phyloP scores from a whole-genome alignment of 2,329 filamentous ascomycete species.

The Botryosphaeria dothidea region DNA sequence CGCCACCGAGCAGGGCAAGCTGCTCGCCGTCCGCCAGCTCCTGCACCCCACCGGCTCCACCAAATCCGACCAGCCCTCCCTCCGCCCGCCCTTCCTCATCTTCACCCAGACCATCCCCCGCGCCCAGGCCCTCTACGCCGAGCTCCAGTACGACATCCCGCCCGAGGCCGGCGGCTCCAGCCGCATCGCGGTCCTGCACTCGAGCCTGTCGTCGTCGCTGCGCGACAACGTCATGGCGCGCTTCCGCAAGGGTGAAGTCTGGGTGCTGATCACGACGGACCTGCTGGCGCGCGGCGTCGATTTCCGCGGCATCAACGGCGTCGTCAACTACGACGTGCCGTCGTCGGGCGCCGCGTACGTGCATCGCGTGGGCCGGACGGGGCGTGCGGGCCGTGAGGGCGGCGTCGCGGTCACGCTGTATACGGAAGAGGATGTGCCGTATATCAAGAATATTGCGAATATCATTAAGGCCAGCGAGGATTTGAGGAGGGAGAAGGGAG shows the following conservation, averaged over 20 bases:
- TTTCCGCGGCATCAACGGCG: constrained; percentile 91
- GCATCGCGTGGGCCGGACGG: constrained; percentile 89
- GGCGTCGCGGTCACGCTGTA: constrained; percentile 93
- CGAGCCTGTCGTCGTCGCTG: constrained; percentile 73
- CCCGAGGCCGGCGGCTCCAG: constrained; percentile 80
- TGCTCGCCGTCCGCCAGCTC: constrained; percentile 86
- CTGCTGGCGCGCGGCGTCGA: constrained; percentile 89
- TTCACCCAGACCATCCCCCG: constrained; percentile 96
- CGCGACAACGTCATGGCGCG: constrained; percentile 82
- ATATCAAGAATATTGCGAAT: constrained; percentile 88
- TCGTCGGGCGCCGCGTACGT: constrained; percentile 89
- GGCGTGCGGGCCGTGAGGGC: constrained; percentile 81
- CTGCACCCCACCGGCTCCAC: constrained; percentile 70
- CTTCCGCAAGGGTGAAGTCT: constrained; percentile 90
- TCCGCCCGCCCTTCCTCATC: constrained; percentile 88
- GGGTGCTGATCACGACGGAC: constrained; percentile 96
- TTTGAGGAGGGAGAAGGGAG: constrained; percentile 47
- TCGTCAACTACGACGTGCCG: constrained; percentile 97
- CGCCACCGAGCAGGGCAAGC: constrained; percentile 89
- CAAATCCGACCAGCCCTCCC: constrained; percentile 45
- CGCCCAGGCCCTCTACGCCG: constrained; percentile 81
- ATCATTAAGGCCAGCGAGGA: constrained; percentile 84
- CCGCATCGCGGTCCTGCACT: constrained; percentile 87
- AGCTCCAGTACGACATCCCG: constrained; percentile 93
- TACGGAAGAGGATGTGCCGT: constrained; percentile 90